These are phyloP conservation scores for Barbatosphaeria neglecta DNA, from an alignment of 495 filamentous ascomycete species.

Conservation along the genomic window DNA sequence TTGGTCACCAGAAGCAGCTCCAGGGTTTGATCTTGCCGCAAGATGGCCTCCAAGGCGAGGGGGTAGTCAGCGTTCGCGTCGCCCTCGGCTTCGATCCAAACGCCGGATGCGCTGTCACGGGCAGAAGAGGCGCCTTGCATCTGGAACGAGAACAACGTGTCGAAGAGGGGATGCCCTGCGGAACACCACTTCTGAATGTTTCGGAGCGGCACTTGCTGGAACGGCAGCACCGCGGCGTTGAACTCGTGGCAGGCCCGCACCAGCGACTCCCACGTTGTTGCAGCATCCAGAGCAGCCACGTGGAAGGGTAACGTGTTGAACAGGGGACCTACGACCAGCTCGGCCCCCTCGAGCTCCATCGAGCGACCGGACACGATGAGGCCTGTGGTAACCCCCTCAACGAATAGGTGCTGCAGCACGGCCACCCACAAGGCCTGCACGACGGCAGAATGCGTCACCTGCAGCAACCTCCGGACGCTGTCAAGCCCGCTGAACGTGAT, in stretches of 20 bases:
- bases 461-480: constrained; percentile 36
- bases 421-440: constrained; percentile 59
- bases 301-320: constrained; percentile 83
- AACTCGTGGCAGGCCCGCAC: constrained; percentile 47
- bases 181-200: constrained; percentile 63
- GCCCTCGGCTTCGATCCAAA: constrained; percentile 47
- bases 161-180: constrained; percentile 53
- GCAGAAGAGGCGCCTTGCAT: constrained; percentile 26
- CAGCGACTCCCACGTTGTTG: constrained; percentile 39
- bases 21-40: constrained; percentile 32
- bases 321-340: constrained; percentile 66
- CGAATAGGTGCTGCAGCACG: constrained; percentile 32
- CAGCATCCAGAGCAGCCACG: constrained; percentile 28
- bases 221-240: constrained; percentile 47
- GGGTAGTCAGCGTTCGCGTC: constrained; percentile 51
- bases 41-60: constrained; percentile 59
- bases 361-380: constrained; percentile 60
- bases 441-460: constrained; percentile 65
- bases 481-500: constrained; percentile 29
- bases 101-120: constrained; percentile 9
- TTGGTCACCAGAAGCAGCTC: constrained; percentile 44
- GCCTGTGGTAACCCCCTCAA: constrained; percentile 39
- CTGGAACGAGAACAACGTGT: constrained; percentile 80
- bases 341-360: constrained; percentile 51
- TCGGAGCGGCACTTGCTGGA: constrained; percentile 59